Evolutionary conservation across 768 basidiomycete species (phyloP), one percentile per base, ranked within the genome.

Genomic region (Amanita pseudoporphyria): DNA sequence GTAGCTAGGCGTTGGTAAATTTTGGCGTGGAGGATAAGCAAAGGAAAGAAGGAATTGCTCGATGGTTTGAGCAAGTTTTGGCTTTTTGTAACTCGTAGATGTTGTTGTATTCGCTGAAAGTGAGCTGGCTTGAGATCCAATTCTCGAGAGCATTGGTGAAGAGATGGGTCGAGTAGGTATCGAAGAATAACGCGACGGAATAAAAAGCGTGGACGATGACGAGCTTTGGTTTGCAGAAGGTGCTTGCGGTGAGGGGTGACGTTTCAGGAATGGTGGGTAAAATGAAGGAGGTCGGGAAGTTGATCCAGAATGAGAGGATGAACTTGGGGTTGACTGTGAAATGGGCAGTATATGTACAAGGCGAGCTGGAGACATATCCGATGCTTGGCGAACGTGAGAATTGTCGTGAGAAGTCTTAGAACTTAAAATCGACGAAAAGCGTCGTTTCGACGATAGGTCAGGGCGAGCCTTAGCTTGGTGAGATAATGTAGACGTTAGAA

Each of bases 21-120:
- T 19, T 19, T 14, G 52, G 24, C 9, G 31, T 33, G 61, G 50
- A 1, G 66, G 64, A 41, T 67, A 67, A 0, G 65, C 60, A 53
- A 67, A 70, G 0, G 61, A 57, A 3, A 70, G 57, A 3, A 71
- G 50, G 51, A 71, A 70, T 38, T 67, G 65, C 43, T 70, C 69
- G 36, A 71, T 65, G 45, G 62, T 62, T 40, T 69, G 65, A 3
- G 61, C 66, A 45, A 71, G 61, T 53, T 67, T 68, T 2, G 62
- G 55, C 44, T 64, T 65, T 5, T 40, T 28, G 9, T n/a, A 55
- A 24, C 13, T 47, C 48, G 14, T 44, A 47, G 49, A 56, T 33
- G n/a, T 52, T 53, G 14, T 52, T 47, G 26, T 28, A 28, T 28
- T 18, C 55, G 22, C n/a, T 38, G 46, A 22, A 26, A 10, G 39